Evolutionary conservation across 139 green algal species (phyloP).

Genomic region (Asterochloris erici): DNA sequence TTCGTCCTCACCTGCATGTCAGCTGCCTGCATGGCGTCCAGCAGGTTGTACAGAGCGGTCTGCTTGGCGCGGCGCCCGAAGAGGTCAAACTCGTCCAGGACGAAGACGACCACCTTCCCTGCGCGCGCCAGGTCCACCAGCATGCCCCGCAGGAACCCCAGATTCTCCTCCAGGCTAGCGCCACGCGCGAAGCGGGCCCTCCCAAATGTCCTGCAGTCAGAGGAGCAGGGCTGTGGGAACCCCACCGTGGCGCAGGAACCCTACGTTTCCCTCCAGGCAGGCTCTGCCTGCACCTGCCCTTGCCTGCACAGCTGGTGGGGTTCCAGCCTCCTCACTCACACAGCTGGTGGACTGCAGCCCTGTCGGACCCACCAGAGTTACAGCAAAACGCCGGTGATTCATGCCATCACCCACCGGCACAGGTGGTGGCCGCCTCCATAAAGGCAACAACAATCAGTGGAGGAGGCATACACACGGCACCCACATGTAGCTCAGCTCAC

Average conservation of each 20-base stretch:
- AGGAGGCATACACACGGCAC: no score
- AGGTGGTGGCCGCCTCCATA: no score
- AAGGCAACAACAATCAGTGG: no score
- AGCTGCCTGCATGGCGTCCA: conserved; percentile 67
- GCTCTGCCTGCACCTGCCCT: conserved; percentile 11
- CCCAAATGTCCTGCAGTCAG: conserved; percentile 22
- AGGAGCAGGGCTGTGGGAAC: no score
- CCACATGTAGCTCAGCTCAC: no score
- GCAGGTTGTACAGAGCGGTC: conserved; percentile 82
- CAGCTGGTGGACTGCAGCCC: no score
- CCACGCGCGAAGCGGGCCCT: conserved; percentile 17
- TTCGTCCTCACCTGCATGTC: conserved; percentile 27
- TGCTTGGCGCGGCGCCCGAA: conserved; percentile 57
- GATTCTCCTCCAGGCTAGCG: conserved; percentile 71
- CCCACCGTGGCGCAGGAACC: no score
- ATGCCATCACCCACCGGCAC: no score
- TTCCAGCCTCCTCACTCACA: no score
- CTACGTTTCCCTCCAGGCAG: neutral
- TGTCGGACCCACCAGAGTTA: no score
- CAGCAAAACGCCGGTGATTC: no score
- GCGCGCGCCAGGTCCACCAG: conserved; percentile 58
- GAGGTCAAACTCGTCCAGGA: conserved; percentile 77
- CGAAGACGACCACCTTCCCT: conserved; percentile 70
- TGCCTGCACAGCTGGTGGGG: no score
- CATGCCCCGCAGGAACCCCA: conserved; percentile 70